Evolutionary conservation across 2,329 filamentous ascomycete genomes (phyloP).

Genomic region (Leptographium flavum): DNA sequence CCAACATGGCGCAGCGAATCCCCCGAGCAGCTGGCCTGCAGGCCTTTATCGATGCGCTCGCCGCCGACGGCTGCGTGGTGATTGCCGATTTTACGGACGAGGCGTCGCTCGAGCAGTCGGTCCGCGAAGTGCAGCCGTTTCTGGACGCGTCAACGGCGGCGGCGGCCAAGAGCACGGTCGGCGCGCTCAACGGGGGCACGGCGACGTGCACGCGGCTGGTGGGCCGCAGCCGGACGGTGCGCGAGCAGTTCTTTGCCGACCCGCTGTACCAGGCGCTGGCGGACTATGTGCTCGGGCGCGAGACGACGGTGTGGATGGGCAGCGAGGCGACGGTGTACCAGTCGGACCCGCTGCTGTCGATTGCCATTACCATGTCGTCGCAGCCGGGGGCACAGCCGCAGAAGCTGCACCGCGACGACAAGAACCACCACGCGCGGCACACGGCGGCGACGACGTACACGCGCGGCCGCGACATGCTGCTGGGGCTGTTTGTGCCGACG

Average conservation of each 20-base stretch:
- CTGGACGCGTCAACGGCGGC: neutral
- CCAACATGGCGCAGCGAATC: slow-evolving; percentile 1
- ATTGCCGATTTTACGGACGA: slow-evolving; percentile 1
- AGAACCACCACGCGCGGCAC: slow-evolving; percentile 4
- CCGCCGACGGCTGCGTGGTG: slow-evolving; percentile 1
- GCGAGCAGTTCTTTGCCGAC: slow-evolving; percentile 3
- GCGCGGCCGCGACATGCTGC: slow-evolving; percentile 2
- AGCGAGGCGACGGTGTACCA: neutral
- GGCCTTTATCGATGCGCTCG: slow-evolving; percentile 2
- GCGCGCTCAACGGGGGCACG: slow-evolving; percentile 4
- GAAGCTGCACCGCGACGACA: slow-evolving; percentile 4
- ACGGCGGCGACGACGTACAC: neutral
- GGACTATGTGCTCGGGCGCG: slow-evolving; percentile 1
- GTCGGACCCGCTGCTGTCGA: slow-evolving; percentile 4
- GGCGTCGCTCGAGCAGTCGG: neutral
- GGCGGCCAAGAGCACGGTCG: slow-evolving; percentile 1
- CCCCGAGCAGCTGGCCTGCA: neutral
- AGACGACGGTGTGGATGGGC: slow-evolving; percentile 2
- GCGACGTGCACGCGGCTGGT: slow-evolving; percentile 2
- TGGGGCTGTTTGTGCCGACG: slow-evolving; percentile 4
- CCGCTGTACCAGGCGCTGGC: slow-evolving; percentile 1
- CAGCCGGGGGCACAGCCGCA: slow-evolving; percentile 1
- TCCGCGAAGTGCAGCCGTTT: neutral
- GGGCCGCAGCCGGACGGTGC: slow-evolving; percentile 3
- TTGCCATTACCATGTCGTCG: slow-evolving; percentile 5